Conservation (phyloP, 2,329 filamentous ascomycete species). For the Bipolaris oryzae region DNA sequence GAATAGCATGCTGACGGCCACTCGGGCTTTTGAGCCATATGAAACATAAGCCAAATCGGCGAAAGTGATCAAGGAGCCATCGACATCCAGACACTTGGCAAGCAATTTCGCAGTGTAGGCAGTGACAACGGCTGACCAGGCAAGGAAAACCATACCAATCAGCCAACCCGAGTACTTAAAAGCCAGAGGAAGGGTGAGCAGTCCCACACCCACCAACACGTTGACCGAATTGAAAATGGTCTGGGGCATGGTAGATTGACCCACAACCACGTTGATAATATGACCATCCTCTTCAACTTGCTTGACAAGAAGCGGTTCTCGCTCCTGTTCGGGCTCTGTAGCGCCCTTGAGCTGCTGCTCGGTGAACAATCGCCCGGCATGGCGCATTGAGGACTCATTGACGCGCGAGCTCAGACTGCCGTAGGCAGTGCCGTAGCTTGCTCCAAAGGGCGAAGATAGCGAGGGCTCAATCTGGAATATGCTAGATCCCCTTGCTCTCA, state of each 20-base stretch:
- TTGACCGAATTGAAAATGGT: conserved; percentile 97
- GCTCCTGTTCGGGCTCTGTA: conserved; percentile 53
- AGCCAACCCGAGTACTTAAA: conserved; percentile 89
- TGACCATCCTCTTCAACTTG: conserved; percentile 85
- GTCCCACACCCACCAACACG: conserved; percentile 85
- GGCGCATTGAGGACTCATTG: conserved; percentile 62
- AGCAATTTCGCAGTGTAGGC: conserved; percentile 85
- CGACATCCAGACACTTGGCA: conserved; percentile 85
- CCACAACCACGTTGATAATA: conserved; percentile 81
- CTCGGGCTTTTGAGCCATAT: conserved; percentile 80
- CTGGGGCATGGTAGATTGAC: conserved; percentile 93
- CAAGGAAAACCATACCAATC: conserved; percentile 75
- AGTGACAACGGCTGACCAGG: conserved; percentile 76
- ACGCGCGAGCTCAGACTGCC: conserved; percentile 63
- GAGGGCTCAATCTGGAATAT: conserved; percentile 58
- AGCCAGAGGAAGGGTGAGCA: conserved; percentile 86
- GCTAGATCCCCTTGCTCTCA: conserved; percentile 49
- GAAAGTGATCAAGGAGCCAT: conserved; percentile 87
- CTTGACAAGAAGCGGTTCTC: conserved; percentile 83
- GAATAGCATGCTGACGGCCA: conserved; percentile 85
- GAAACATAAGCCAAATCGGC: conserved; percentile 91
- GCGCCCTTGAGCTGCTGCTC: conserved; percentile 54
- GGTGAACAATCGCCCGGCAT: conserved; percentile 59
- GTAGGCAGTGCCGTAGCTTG: conserved; percentile 71
- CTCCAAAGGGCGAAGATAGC: conserved; percentile 71